phyloP scores from a whole-genome alignment of 1,284 basidiomycete species.

The Neolentinus lepideus region DNA sequence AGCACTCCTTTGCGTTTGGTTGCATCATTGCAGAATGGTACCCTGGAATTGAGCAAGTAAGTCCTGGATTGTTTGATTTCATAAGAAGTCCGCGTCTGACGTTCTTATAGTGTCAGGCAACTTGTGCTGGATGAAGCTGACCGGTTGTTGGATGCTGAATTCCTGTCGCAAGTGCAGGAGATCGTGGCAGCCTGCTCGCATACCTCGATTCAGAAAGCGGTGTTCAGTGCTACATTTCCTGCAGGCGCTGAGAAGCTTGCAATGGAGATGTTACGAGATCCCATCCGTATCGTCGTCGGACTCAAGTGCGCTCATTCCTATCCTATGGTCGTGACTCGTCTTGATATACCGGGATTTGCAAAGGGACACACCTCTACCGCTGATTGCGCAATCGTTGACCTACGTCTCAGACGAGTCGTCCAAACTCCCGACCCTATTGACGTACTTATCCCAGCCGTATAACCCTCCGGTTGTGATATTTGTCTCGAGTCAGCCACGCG shows the following conservation, averaged over 20 bases:
- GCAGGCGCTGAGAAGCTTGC: constrained; percentile 84
- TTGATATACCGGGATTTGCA: too few relatives aligned
- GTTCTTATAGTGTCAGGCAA: constrained; percentile 59
- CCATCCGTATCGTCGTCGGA: constrained; percentile 89
- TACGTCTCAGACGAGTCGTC: constrained; percentile 93
- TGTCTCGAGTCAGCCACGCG: constrained; percentile 88
- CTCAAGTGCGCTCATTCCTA: constrained; percentile 65
- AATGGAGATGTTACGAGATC: constrained; percentile 76
- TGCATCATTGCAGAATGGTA: constrained; percentile 61
- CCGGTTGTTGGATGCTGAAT: constrained; percentile 84
- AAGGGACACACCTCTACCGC: constrained; percentile 84
- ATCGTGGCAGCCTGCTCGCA: constrained; percentile 81
- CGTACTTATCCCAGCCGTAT: constrained; percentile 78
- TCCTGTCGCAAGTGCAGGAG: constrained; percentile 85
- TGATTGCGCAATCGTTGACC: constrained; percentile 81
- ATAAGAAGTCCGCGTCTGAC: constrained; percentile 10
- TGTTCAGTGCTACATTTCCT: constrained; percentile 94
- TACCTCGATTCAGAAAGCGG: constrained; percentile 73
- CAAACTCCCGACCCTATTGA: constrained; percentile 81
- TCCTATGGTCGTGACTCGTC: too few relatives aligned
- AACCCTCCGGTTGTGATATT: constrained; percentile 93
- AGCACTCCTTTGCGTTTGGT: constrained; percentile 78
- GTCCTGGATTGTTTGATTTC: constrained; percentile 16
- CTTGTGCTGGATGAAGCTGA: constrained; percentile 90
- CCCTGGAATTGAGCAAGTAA: constrained; percentile 68